These are phyloP conservation scores for Mycena vitilis DNA, from an alignment of 768 basidiomycete species.

Conservation along the genomic window DNA sequence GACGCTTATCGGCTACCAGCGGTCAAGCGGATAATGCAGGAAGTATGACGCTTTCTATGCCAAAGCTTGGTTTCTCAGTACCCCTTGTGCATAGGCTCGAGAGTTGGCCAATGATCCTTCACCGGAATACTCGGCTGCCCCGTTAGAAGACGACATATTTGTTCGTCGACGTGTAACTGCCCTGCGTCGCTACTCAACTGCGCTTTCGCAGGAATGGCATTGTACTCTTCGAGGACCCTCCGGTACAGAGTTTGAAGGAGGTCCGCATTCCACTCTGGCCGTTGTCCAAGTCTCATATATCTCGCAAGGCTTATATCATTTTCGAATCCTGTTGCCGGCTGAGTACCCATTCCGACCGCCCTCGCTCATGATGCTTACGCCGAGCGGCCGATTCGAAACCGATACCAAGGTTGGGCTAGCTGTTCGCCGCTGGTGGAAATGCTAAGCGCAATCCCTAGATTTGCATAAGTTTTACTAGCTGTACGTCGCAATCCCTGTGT, in stretches of 20 bases:
- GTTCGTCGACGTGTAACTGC: constrained; percentile 56
- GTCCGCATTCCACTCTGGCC: constrained; percentile 41
- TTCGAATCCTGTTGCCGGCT: constrained; percentile 89
- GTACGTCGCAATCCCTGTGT: constrained; percentile 56
- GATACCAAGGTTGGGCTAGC: constrained; percentile 85
- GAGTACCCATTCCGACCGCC: constrained; percentile 98
- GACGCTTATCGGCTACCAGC: constrained; percentile 55
- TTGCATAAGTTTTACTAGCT: constrained; percentile 93
- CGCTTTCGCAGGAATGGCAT: constrained; percentile 81
- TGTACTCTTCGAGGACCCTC: constrained; percentile 93
- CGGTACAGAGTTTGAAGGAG: constrained; percentile 93
- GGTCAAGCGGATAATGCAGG: constrained; percentile 97
- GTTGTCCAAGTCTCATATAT: not conserved
- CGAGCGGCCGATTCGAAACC: constrained; percentile 96
- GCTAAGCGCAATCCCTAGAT: constrained; percentile 61
- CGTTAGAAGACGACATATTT: constrained; percentile 93
- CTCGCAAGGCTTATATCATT: constrained; percentile 79
- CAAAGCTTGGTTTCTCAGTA: not conserved
- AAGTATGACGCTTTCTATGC: constrained; percentile 46
- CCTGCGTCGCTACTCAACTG: constrained; percentile 35
- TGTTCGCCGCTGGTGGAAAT: not conserved
- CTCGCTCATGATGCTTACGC: constrained; percentile 95
- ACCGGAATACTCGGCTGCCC: constrained; percentile 88
- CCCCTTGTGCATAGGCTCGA: constrained; percentile 56
- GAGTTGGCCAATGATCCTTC: constrained; percentile 89